phyloP scores from a whole-genome alignment of 2,329 filamentous ascomycete genomes.

The Fusarium nurragi region DNA sequence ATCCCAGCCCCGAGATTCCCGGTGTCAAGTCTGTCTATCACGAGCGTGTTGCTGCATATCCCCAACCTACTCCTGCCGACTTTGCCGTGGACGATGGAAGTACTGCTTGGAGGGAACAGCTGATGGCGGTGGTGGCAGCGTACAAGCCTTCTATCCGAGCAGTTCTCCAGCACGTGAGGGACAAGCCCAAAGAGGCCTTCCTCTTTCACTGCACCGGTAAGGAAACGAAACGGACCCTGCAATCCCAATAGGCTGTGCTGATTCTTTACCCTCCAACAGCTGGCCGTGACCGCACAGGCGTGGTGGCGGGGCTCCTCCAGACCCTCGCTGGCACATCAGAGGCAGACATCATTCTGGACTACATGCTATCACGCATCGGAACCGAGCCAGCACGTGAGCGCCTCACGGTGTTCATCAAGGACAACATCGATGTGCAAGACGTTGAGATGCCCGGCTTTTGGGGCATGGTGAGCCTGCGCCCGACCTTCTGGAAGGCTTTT shows the following conservation, averaged over 20 bases:
- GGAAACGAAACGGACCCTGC: conserved; percentile 23
- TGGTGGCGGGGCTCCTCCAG: conserved; percentile 61
- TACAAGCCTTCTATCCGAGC: conserved; percentile 56
- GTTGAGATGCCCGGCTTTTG: conserved; percentile 58
- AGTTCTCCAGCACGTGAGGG: conserved; percentile 60
- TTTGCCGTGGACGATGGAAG: conserved; percentile 59
- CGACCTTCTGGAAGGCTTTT: conserved; percentile 58
- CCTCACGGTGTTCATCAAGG: conserved; percentile 55
- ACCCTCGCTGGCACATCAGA: conserved; percentile 58
- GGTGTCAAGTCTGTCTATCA: conserved; percentile 60
- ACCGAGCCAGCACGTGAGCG: conserved; percentile 60
- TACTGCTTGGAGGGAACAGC: conserved; percentile 57
- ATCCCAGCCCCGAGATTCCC: conserved; percentile 56
- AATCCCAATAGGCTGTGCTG: not conserved
- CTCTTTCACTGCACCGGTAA: conserved; percentile 65
- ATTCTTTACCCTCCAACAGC: conserved; percentile 47
- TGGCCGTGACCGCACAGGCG: conserved; percentile 64
- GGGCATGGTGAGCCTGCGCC: conserved; percentile 57
- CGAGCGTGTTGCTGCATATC: conserved; percentile 48
- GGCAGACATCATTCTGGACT: conserved; percentile 59
- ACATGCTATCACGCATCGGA: conserved; percentile 64
- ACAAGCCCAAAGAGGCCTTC: conserved; percentile 56
- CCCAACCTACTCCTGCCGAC: conserved; percentile 49
- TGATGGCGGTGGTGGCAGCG: conserved; percentile 56
- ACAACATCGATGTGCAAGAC: conserved; percentile 49